Evolutionary conservation across 345 rosid species (phyloP).

Genomic region (Syzygium aqueum): DNA sequence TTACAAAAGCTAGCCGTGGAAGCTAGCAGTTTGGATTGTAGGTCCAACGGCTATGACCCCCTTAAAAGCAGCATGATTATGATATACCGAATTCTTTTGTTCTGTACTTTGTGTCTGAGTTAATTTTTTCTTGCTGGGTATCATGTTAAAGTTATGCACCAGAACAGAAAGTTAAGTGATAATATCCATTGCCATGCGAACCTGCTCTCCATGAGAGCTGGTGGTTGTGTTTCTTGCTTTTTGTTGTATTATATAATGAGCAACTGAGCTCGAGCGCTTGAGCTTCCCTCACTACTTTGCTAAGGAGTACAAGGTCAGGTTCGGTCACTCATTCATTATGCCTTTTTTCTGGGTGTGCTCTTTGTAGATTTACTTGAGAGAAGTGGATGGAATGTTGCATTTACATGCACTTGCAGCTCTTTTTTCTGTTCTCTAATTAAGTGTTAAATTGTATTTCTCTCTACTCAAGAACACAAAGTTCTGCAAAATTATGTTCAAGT

Average conservation of each 20-base stretch:
- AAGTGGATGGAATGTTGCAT: neutral
- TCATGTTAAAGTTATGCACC: neutral
- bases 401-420: neutral
- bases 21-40: conserved; percentile 1
- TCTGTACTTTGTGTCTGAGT: neutral
- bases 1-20: neutral
- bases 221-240: neutral
- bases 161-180: neutral
- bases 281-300: neutral
- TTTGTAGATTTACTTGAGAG: neutral
- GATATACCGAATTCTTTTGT: neutral
- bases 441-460: neutral
- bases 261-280: neutral
- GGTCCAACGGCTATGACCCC: conserved; percentile 28
- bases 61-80: neutral
- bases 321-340: neutral
- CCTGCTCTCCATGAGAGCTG: neutral
- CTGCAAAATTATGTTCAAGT: neutral
- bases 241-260: neutral
- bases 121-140: neutral
- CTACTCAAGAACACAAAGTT: neutral
- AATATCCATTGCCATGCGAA: neutral
- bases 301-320: neutral
- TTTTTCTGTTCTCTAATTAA: neutral
- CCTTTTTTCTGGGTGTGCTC: neutral